Evolutionary conservation across 805 yeast species (phyloP).

Genomic region (Wickerhamiella occidentalis): DNA sequence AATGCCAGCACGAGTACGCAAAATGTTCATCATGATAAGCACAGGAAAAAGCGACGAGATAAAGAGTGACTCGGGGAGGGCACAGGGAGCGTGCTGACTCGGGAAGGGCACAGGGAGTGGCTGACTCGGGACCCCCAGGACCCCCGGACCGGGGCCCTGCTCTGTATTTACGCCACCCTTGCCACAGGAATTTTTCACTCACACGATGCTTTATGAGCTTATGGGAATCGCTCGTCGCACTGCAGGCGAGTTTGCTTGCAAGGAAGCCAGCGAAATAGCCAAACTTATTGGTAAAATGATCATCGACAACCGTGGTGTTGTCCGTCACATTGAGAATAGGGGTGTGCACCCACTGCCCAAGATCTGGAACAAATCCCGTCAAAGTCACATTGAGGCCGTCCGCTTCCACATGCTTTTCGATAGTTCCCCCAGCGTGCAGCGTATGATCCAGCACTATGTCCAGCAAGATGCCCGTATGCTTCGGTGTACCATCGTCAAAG

Average conservation of each 20-base stretch:
- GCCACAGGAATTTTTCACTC: background rate
- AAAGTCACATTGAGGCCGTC: conserved; percentile 79
- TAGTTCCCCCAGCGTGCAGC: conserved; percentile 72
- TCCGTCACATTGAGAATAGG: conserved; percentile 66
- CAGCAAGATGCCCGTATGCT: conserved; percentile 85
- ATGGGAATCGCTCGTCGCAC: conserved; percentile 67
- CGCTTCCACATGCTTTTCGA: conserved; percentile 82
- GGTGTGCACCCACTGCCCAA: conserved; percentile 73
- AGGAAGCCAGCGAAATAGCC: conserved; percentile 54
- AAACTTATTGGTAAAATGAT: conserved; percentile 71
- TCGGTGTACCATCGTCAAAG: conserved; percentile 57
- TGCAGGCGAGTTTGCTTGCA: conserved; percentile 34
- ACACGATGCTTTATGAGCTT: conserved; percentile 71
- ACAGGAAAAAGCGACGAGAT: background rate
- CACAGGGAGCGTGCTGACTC: too few species aligned
- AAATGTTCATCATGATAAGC: conserved; percentile 3
- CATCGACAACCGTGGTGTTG: conserved; percentile 85
- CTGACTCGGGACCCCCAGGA: too few species aligned
- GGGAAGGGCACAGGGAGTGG: too few species aligned
- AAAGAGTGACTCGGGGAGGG: background rate
- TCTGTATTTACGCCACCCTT: background rate
- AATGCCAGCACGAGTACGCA: conserved; percentile 1
- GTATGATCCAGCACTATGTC: conserved; percentile 67
- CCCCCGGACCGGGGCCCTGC: too few species aligned
- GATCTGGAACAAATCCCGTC: conserved; percentile 73